These are phyloP conservation scores for Hordeum vulgare DNA, from an alignment of 176 grass and related monocot genomes.

Conservation along the genomic window DNA sequence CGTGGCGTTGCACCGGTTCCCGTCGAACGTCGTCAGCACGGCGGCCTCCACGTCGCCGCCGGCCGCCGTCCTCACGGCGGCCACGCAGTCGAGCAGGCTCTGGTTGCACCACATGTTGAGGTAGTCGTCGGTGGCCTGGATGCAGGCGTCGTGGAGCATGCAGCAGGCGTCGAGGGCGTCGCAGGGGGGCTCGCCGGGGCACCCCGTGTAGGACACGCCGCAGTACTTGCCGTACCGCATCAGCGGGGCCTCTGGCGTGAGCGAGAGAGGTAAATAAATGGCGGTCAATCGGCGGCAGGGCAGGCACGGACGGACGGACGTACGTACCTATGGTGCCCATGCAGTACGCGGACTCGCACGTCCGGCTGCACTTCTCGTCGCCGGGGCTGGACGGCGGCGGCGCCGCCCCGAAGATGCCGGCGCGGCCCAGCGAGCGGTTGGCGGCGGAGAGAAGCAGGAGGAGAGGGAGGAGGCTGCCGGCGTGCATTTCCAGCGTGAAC, in stretches of 20 bases:
- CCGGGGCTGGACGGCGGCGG: background rate
- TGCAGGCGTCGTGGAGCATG: conserved; percentile 83
- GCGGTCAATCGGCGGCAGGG: too few relatives aligned
- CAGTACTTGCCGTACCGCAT: conserved; percentile 91
- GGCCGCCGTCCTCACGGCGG: conserved; percentile 15
- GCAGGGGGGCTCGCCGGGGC: conserved; percentile 67
- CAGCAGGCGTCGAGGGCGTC: conserved; percentile 92
- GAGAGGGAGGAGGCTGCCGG: background rate
- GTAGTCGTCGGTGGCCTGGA: conserved; percentile 70
- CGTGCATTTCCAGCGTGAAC: background rate
- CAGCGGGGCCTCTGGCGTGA: conserved; percentile 62
- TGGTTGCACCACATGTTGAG: conserved; percentile 74
- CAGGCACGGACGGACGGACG: background rate
- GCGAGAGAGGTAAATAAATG: too few relatives aligned
- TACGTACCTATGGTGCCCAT: conserved; percentile 9
- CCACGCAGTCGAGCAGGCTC: conserved; percentile 77
- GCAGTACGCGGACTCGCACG: conserved; percentile 74
- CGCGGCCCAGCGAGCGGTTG: background rate
- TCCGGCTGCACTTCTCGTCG: conserved; percentile 53
- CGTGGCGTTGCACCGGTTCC: conserved; percentile 62
- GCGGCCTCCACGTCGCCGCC: background rate
- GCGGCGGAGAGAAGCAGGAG: background rate
- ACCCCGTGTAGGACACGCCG: conserved; percentile 71
- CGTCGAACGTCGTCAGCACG: conserved; percentile 45
- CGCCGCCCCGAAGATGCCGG: conserved; percentile 1